A percentile compares a stretch with the other conserved stretches of the same genome.
phyloP scores from a whole-genome alignment of 78 protist species.

The Polysphondylium violaceum region DNA sequence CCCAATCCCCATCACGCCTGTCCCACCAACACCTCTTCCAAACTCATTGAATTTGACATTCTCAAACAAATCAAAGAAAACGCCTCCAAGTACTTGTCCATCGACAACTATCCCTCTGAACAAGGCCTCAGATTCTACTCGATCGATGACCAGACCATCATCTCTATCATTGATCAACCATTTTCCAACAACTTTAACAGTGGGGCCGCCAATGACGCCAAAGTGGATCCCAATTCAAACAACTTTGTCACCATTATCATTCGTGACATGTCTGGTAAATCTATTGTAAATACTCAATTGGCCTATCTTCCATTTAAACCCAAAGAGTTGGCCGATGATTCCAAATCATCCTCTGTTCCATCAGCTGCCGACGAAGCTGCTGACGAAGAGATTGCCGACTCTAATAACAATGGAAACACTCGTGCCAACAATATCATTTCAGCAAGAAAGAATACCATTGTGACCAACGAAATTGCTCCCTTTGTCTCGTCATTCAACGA shows the following conservation, averaged over 20 bases:
- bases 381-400: too few species aligned
- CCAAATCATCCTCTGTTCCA: not conserved
- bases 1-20: constrained; percentile 52
- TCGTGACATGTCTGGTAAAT: constrained; percentile 70
- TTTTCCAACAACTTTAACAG: not conserved
- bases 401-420: not conserved
- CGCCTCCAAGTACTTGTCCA: constrained; percentile 19
- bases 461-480: not conserved
- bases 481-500: not conserved
- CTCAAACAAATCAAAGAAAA: constrained; percentile 11
- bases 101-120: constrained; percentile 41
- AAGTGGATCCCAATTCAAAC: not conserved
- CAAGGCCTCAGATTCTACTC: constrained; percentile 67
- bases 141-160: constrained; percentile 29
- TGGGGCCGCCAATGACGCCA: constrained; percentile 1
- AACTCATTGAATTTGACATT: constrained; percentile 13
- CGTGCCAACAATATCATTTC: not conserved
- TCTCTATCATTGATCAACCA: constrained; percentile 68
- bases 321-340: not conserved
- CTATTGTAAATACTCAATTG: constrained; percentile 40
- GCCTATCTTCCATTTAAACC: constrained; percentile 38
- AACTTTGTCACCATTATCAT: constrained; percentile 32
- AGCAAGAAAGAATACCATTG: not conserved
- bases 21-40: constrained; percentile 37
- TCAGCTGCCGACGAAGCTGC: not conserved